Evolutionary conservation across 441 rosid genomes (phyloP), one percentile per base, ranked within the genome.

Genomic region (Pelargonium myrrhifolium): DNA sequence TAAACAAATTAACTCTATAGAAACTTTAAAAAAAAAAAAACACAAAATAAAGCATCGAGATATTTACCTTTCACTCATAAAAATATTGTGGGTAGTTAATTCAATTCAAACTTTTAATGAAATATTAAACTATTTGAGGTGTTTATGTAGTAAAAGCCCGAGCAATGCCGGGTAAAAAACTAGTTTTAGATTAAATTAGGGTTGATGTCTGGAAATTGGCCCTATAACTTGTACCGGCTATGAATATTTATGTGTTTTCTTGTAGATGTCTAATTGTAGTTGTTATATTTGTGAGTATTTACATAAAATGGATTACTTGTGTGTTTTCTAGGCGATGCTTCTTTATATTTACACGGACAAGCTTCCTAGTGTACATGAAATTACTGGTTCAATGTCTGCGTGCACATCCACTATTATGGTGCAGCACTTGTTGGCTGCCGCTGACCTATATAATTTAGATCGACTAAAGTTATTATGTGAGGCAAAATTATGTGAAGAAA

Each of bases 371-470:
- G 71, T 90, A 82, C 82, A 86, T 81, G 94, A 90, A 65, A 80
- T 93, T 26, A 82, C 85, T 56, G 91, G 90, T 42, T 71, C 85
- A 74, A 84, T 80, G 67, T 71, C 91, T 51, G 87, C 83, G 71
- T 84, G 91, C 89, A 92, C 87, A 15, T 82, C 85, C 17, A 84
- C 91, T 60, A 84, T 87, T 78, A 87, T 93, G 80, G 82, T 83
- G 68, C 98, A 93, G 78, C 97, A 90, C 83, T 75, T 93, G 65
- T 96, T 93, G 62, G 97, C 90, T 15, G 97, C 94, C 56, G 97
- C 96, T 35, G 97, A 93, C 75, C 84, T 96, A 66, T 90, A 89
- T 81, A 94, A 83, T 62, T 77, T 90, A 45, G 96, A 90, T 61
- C 82, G 93, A 82, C 92, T 90, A 39, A 81, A 81, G 75, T 62